Conservation (phyloP, 176 grass and related monocot species). For the Bothriochloa decipiens region DNA sequence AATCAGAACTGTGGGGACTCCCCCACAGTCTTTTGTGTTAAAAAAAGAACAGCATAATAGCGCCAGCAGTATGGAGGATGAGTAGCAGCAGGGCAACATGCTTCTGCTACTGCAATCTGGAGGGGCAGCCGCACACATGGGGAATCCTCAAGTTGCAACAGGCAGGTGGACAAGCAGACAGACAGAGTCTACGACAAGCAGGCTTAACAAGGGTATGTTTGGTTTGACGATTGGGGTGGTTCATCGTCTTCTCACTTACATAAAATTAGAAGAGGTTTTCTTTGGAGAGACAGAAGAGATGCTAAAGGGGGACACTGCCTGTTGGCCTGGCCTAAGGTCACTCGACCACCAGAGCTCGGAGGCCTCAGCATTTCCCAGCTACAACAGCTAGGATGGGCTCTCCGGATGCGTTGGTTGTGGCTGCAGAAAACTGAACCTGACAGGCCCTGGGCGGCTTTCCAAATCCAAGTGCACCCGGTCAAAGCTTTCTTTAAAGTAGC, state of each 20-base stretch:
- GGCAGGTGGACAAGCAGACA: background rate
- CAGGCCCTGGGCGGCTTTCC: no score
- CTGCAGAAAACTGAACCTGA: no score
- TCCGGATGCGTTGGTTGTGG: no score
- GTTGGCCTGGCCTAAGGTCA: no score
- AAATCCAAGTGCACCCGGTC: no score
- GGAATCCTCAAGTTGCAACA: background rate
- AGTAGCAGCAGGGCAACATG: background rate
- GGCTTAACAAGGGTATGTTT: background rate
- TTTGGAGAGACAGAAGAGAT: no score
- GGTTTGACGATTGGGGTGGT: background rate
- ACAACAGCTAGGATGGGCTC: no score
- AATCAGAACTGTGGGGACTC: background rate
- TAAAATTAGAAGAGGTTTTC: background rate
- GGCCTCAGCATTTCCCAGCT: no score
- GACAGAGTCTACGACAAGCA: background rate
- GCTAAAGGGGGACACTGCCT: no score
- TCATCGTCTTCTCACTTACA: background rate
- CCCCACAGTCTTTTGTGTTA: no score
- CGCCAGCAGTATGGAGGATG: background rate
- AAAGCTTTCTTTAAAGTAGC: no score
- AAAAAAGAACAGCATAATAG: background rate
- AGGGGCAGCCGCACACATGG: background rate
- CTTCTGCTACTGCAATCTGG: background rate
- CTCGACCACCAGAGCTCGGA: no score